These are phyloP conservation scores for Cyclotella baltica DNA, from an alignment of 108 stramenopile species.

Conservation along the genomic window DNA sequence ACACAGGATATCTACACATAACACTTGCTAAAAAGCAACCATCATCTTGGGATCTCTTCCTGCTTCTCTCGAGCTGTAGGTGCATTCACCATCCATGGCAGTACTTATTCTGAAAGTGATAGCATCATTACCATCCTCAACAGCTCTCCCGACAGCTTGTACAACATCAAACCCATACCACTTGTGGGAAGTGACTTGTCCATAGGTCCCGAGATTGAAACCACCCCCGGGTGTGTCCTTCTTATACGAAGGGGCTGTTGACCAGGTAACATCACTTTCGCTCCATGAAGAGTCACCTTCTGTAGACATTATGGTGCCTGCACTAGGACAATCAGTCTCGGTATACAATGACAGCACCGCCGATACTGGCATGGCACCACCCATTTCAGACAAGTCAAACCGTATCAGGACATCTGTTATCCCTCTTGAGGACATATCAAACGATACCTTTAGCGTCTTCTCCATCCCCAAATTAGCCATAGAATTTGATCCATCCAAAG, in stretches of 20 bases:
- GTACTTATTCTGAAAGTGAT: conserved; percentile 31
- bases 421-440: conserved; percentile 1
- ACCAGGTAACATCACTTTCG: conserved; percentile 14
- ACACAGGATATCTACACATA: neutral
- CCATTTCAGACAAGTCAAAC: conserved; percentile 25
- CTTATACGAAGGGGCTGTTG: conserved; percentile 18
- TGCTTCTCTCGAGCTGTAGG: conserved; percentile 11
- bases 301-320: conserved; percentile 18
- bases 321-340: conserved; percentile 15
- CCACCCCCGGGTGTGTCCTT: conserved; percentile 2
- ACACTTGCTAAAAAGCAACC: conserved; percentile 23
- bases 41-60: conserved; percentile 43
- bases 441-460: conserved; percentile 7
- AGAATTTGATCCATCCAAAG: conserved; percentile 11
- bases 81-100: conserved; percentile 6
- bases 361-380: neutral
- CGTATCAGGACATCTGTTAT: conserved; percentile 19
- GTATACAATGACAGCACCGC: conserved; percentile 27
- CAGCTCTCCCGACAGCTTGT: conserved; percentile 1
- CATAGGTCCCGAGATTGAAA: conserved; percentile 29
- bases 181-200: conserved; percentile 2
- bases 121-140: neutral
- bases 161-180: conserved; percentile 45
- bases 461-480: neutral
- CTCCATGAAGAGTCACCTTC: conserved; percentile 8